These are phyloP conservation scores for Hyaloscypha hepaticicola DNA, from an alignment of 495 filamentous ascomycete genomes.

Conservation along the genomic window DNA sequence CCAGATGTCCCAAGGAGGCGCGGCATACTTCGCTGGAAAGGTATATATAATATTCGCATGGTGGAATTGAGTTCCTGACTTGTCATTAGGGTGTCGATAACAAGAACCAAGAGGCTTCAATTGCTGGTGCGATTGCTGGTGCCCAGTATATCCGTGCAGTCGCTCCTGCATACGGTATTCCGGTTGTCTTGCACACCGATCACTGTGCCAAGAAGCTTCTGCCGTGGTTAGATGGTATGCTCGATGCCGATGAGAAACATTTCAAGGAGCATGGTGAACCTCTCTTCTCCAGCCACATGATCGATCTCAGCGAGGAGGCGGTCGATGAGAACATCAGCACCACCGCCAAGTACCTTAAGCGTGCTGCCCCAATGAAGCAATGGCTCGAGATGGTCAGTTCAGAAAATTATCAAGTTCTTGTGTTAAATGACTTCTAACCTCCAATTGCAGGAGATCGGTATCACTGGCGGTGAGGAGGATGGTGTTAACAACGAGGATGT, in stretches of 20 bases:
- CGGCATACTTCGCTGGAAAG: constrained; percentile 94
- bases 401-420: not conserved
- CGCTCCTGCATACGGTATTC: constrained; percentile 84
- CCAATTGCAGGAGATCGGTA: constrained; percentile 70
- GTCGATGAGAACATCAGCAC: constrained; percentile 88
- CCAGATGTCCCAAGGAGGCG: constrained; percentile 89
- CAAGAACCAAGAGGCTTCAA: constrained; percentile 80
- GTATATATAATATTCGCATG: constrained; percentile 31
- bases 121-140: constrained; percentile 81
- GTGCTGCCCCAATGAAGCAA: constrained; percentile 91
- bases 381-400: constrained; percentile 93
- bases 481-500: constrained; percentile 85
- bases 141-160: constrained; percentile 92
- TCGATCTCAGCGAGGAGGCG: constrained; percentile 88
- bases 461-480: constrained; percentile 95
- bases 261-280: constrained; percentile 91
- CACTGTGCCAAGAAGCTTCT: constrained; percentile 94
- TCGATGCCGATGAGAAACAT: constrained; percentile 86
- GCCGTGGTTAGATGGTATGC: constrained; percentile 95
- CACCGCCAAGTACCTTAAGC: constrained; percentile 86
- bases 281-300: constrained; percentile 96
- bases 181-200: constrained; percentile 89
- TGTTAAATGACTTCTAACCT: constrained; percentile 1
- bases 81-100: constrained; percentile 70
- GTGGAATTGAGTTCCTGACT: constrained; percentile 9